A percentile compares a stretch with the other conserved stretches of the same genome.
phyloP scores from a whole-genome alignment of 1,284 basidiomycete species.

The Boletellus deceptivus region DNA sequence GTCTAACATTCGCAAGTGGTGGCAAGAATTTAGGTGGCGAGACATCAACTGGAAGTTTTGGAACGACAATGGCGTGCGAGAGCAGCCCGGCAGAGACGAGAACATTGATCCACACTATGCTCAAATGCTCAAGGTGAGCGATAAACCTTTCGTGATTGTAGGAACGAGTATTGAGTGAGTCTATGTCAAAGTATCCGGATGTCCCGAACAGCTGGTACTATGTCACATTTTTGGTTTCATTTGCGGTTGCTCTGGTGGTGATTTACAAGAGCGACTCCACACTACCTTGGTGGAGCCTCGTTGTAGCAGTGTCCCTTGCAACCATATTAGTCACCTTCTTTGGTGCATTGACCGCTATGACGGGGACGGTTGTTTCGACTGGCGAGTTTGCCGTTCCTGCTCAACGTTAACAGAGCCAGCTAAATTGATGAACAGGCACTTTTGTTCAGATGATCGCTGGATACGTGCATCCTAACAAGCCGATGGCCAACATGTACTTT shows the following conservation, averaged over 20 bases:
- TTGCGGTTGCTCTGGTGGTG: constrained; percentile 42
- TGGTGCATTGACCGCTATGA: constrained; percentile 50
- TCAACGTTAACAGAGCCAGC: not conserved
- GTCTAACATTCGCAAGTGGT: constrained; percentile 21
- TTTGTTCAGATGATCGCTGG: constrained; percentile 60
- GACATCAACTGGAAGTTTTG: constrained; percentile 46
- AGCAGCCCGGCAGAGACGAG: constrained; percentile 25
- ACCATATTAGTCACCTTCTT: constrained; percentile 46
- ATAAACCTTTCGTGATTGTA: not conserved
- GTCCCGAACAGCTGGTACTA: constrained; percentile 49
- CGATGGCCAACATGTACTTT: constrained; percentile 59
- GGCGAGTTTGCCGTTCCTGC: constrained; percentile 32
- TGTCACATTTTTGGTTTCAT: constrained; percentile 36
- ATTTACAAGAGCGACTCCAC: constrained; percentile 51
- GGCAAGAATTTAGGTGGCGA: constrained; percentile 22
- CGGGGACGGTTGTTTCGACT: constrained; percentile 48
- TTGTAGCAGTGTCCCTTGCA: constrained; percentile 41
- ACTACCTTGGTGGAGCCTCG: constrained; percentile 52
- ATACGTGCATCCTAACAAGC: constrained; percentile 59
- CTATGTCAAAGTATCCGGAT: constrained; percentile 41
- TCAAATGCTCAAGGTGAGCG: constrained; percentile 49
- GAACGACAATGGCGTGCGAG: constrained; percentile 40
- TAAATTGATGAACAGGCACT: constrained; percentile 12
- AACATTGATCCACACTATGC: constrained; percentile 52
- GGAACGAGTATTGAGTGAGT: not conserved